Evolutionary conservation across 768 basidiomycete genomes (phyloP).

Genomic region (Calvatia gigantea): DNA sequence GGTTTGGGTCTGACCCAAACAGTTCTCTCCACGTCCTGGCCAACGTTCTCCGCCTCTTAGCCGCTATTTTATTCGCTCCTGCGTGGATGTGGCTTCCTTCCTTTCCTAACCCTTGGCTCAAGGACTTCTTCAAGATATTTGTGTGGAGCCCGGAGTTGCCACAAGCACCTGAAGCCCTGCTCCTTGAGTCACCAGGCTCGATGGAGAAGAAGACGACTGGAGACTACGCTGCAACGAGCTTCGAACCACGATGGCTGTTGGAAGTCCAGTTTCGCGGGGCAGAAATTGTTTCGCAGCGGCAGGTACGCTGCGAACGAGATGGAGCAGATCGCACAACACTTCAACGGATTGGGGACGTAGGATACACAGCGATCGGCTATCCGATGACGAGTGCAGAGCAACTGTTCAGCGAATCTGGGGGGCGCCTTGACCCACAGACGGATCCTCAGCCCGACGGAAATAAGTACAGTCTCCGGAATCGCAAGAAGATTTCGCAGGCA

Average conservation of each 20-base stretch:
- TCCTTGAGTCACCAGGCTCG: neutral
- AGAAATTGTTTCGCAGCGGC: neutral
- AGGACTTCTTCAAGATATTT: neutral
- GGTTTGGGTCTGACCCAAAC: conserved; percentile 1
- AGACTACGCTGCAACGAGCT: neutral
- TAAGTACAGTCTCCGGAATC: neutral
- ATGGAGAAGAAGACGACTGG: neutral
- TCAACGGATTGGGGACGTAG: neutral
- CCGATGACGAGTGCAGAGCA: neutral
- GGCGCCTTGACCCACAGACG: neutral
- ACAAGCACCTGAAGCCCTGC: neutral
- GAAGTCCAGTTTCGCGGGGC: conserved; percentile 1
- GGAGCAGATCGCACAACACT: neutral
- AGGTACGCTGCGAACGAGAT: neutral
- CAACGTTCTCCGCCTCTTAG: neutral
- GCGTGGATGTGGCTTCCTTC: neutral
- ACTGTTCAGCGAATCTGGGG: neutral
- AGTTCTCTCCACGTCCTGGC: conserved; percentile 2
- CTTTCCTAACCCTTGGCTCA: neutral
- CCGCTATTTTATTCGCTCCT: neutral
- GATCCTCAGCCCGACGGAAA: neutral
- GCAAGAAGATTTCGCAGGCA: neutral
- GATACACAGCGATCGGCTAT: conserved; percentile 6
- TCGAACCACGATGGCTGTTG: neutral
- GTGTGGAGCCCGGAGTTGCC: neutral